Evolutionary conservation across 1,139 yeast genomes (phyloP).

Genomic region (Geotrichum citri-aurantii): DNA sequence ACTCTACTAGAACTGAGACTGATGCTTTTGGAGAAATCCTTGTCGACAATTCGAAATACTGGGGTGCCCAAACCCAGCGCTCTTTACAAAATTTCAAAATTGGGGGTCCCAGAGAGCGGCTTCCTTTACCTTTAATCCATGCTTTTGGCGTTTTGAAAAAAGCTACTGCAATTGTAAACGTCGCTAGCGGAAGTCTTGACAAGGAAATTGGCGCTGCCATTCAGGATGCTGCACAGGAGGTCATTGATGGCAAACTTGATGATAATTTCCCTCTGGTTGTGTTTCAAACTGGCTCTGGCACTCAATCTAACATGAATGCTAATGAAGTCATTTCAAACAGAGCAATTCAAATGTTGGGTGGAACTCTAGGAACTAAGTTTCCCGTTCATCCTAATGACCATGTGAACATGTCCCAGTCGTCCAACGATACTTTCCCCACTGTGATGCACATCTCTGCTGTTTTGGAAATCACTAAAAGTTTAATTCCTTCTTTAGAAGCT

Average conservation of each 20-base stretch:
- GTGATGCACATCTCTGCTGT: conserved; percentile 99
- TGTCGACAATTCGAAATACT: conserved; percentile 78
- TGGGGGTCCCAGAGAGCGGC: conserved; percentile 83
- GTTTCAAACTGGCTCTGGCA: conserved; percentile 98
- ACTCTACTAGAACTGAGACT: conserved; percentile 60
- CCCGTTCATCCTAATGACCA: conserved; percentile 99
- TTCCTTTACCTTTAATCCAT: conserved; percentile 84
- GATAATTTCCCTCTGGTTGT: conserved; percentile 97
- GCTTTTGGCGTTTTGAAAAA: conserved; percentile 93
- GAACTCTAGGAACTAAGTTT: conserved; percentile 78
- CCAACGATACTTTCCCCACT: conserved; percentile 96
- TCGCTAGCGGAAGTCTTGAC: conserved; percentile 72
- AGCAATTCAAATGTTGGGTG: conserved; percentile 93
- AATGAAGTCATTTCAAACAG: conserved; percentile 97
- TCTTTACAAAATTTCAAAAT: conserved; percentile 87
- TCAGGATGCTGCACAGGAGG: conserved; percentile 92
- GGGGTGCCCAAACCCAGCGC: conserved; percentile 97
- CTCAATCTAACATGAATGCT: conserved; percentile 98
- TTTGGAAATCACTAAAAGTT: conserved; percentile 65
- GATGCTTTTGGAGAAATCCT: conserved; percentile 96
- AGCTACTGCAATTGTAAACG: conserved; percentile 90
- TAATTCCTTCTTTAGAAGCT: conserved; percentile 71
- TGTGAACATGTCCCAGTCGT: conserved; percentile 96
- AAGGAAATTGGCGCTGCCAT: conserved; percentile 81
- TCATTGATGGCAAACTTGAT: conserved; percentile 79